A percentile compares a stretch with the other conserved stretches of the same genome.
These are phyloP conservation scores for Plasmodium cynomolgi DNA, from an alignment of 169 alveolate genomes.

Conservation along the genomic window DNA sequence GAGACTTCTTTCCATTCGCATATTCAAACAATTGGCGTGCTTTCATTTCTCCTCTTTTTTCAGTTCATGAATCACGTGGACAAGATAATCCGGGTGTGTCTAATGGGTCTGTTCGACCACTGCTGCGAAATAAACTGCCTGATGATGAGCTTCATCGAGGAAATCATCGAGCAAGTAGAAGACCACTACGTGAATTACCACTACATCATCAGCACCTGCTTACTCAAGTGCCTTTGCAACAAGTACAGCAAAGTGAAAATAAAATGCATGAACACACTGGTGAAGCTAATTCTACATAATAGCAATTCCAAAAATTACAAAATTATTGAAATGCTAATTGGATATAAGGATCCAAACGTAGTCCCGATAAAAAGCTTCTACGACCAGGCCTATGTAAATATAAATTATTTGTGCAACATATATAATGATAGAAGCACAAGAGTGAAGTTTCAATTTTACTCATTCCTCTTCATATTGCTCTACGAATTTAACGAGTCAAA, in stretches of 20 bases:
- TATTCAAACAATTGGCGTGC: background rate
- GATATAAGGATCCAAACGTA: slow-evolving; percentile 64
- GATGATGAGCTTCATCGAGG: slow-evolving; percentile 60
- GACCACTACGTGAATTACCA: slow-evolving; percentile 24
- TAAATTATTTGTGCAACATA: slow-evolving; percentile 46
- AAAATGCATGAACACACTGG: slow-evolving; percentile 23
- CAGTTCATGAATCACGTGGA: slow-evolving; percentile 31
- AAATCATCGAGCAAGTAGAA: slow-evolving; percentile 9
- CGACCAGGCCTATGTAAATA: slow-evolving; percentile 32
- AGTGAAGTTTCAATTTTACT: slow-evolving; percentile 44
- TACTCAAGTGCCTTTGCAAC: slow-evolving; percentile 50
- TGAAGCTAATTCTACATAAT: slow-evolving; percentile 25
- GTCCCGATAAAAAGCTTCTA: slow-evolving; percentile 62
- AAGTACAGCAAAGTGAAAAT: slow-evolving; percentile 51
- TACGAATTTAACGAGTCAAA: slow-evolving; percentile 45
- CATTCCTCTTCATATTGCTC: slow-evolving; percentile 31
- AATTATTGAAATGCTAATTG: slow-evolving; percentile 69
- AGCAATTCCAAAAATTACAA: slow-evolving; percentile 41
- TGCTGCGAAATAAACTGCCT: slow-evolving; percentile 24
- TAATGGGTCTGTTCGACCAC: slow-evolving; percentile 31
- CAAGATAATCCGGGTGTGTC: slow-evolving; percentile 31
- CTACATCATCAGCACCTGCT: slow-evolving; percentile 40
- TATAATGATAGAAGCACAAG: slow-evolving; percentile 52
- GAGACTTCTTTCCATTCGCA: background rate
- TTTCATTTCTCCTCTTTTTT: background rate